A percentile compares a stretch with the other conserved stretches of the same genome.
phyloP scores from a whole-genome alignment of 2,329 filamentous ascomycete species.

The Onygenales sp. region DNA sequence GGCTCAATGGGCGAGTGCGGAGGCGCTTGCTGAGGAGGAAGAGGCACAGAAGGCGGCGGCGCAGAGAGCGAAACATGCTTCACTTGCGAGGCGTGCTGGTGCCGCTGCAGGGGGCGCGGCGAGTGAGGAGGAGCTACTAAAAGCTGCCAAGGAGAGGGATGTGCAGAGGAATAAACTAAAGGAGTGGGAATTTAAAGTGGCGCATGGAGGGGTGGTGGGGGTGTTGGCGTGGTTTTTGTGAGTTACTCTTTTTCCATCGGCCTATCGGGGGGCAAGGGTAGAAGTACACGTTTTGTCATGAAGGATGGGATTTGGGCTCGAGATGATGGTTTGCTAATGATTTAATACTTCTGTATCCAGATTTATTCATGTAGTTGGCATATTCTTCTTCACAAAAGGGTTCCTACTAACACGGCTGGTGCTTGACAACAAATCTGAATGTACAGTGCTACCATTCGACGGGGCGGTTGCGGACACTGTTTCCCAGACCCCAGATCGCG shows the following conservation, averaged over 20 bases:
- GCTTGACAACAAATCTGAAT: conserved; percentile 65
- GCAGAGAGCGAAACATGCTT: not conserved
- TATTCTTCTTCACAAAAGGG: conserved; percentile 88
- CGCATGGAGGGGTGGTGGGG: conserved; percentile 28
- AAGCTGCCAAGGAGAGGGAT: conserved; percentile 19
- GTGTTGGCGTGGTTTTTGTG: conserved; percentile 33
- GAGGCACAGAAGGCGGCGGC: conserved; percentile 9
- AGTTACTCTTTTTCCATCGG: conserved; percentile 14
- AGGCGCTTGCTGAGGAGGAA: conserved; percentile 12
- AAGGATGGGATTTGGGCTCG: not conserved
- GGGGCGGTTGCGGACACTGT: conserved; percentile 20
- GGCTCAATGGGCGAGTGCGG: conserved; percentile 14
- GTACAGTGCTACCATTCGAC: conserved; percentile 58
- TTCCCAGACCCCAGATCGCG: conserved; percentile 42
- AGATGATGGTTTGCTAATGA: not conserved
- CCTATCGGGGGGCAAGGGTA: not conserved
- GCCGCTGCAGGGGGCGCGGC: not conserved
- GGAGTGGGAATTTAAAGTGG: conserved; percentile 29
- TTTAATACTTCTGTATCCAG: conserved; percentile 26
- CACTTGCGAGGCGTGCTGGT: not conserved
- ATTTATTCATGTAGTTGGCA: conserved; percentile 65
- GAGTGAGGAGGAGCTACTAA: conserved; percentile 11
- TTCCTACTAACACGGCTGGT: conserved; percentile 85
- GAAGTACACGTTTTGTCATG: not conserved
- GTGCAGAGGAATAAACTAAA: conserved; percentile 19